Evolutionary conservation across 202 grass and related monocot species (phyloP), one percentile per base, ranked within the genome.

Genomic region (Tripidium arundinaceum): DNA sequence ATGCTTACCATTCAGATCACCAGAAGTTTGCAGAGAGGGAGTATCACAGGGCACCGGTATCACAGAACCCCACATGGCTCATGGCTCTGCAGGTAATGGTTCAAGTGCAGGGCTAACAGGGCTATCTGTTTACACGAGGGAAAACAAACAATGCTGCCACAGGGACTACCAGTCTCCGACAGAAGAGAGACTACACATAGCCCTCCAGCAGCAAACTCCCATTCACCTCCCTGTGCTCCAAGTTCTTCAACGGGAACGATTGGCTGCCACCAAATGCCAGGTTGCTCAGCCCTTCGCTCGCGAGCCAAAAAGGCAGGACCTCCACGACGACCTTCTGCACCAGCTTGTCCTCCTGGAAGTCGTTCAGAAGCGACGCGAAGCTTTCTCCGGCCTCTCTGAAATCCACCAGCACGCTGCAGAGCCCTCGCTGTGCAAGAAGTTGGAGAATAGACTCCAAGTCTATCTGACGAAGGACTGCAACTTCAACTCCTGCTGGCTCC

Each of bases 251-350:
- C 46, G 27, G 50, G 29, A 89, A 78, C 60, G 84, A 83, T 25
- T 90, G 83, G 13, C 45, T 83, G 7, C 66, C 76, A 63, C 77
- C 88, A 68, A 91, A 90, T 27, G 74, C 82, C 33, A 95, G 87
- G 62, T 47, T 41, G 37, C 29, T 78, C 9, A 6, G 25, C 25
- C 70, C 84, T 14, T 78, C 77, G 41, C 88, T 90, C 7, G 34
- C 52, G 2, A 57, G 45, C 96, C 90, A 95, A 42, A 88, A 25
- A 26, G 92, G 92, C 14, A 79, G 63, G 16, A 93, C 11, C 85
- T 98, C 90, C 82, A 93, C 70, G 5, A 98, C 57, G 65, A 93
- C 88, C 85, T 98, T 98, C 87, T 98, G 92, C 64, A 91, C 52
- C 80, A 90, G 55, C 59, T 91, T 87, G 1, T 87, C 85, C 68